Evolutionary conservation across 352 stramenopile genomes (phyloP).

Genomic region (Thalassiosira mediterranea): DNA sequence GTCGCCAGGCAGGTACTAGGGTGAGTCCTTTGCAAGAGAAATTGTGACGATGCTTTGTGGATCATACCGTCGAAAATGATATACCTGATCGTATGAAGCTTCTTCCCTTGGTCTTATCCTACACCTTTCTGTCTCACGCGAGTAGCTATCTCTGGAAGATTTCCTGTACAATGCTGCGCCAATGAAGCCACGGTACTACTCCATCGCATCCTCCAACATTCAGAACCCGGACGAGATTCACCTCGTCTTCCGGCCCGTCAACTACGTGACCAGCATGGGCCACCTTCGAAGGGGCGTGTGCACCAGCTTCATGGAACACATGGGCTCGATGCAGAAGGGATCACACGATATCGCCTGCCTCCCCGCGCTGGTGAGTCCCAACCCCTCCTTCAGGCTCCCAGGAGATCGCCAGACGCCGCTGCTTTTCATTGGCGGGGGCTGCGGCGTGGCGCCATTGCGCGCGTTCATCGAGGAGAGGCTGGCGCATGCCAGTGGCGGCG

Average conservation of each 20-base stretch:
- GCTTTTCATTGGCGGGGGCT: constrained; percentile 69
- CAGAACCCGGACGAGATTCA: constrained; percentile 50
- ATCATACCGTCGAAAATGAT: too few species aligned
- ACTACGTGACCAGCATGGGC: constrained; percentile 58
- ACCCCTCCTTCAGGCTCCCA: constrained; percentile 64
- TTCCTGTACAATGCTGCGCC: constrained; percentile 58
- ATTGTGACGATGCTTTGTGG: too few species aligned
- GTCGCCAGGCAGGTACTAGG: constrained; percentile 25
- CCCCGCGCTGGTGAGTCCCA: constrained; percentile 31
- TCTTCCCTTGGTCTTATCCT: too few species aligned
- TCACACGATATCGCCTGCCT: constrained; percentile 21
- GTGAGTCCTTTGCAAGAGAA: too few species aligned
- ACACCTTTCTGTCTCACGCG: too few species aligned
- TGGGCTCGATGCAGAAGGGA: constrained; percentile 24
- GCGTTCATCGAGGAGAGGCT: constrained; percentile 69
- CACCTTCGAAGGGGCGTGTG: constrained; percentile 62
- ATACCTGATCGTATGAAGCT: too few species aligned
- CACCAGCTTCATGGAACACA: constrained; percentile 64
- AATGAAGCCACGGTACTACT: constrained; percentile 76
- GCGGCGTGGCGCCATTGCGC: constrained; percentile 66
- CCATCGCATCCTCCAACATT: constrained; percentile 61
- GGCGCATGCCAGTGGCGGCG: constrained; percentile 14
- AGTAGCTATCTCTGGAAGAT: constrained; percentile 66
- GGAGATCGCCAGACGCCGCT: constrained; percentile 49
- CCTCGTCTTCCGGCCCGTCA: constrained; percentile 59